Percentiles rank a stretch among this genome's conserved stretches.
phyloP scores from a whole-genome alignment of 2,329 filamentous ascomycete genomes.

The Corniculantispora saksenae region DNA sequence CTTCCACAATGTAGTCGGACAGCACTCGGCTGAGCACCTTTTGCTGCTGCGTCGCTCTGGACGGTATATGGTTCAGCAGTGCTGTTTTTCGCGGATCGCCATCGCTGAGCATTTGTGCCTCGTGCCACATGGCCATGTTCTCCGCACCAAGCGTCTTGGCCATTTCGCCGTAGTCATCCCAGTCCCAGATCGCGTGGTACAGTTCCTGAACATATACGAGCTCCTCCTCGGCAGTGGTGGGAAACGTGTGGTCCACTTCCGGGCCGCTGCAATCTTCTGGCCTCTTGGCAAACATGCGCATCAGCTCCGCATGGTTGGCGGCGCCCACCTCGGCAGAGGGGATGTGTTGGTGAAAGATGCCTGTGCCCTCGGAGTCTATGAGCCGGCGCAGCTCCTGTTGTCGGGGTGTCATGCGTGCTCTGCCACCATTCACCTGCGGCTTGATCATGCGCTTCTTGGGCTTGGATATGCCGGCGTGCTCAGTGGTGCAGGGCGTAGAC shows the following conservation, averaged over 20 bases:
- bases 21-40: constrained; percentile 25
- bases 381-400: background rate
- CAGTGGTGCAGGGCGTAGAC: background rate
- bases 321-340: background rate
- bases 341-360: constrained; percentile 2
- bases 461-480: background rate
- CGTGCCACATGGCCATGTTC: constrained; percentile 2
- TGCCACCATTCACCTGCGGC: background rate
- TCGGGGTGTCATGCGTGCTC: background rate
- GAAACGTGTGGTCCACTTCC: background rate
- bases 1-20: constrained; percentile 26
- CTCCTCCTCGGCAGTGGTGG: background rate
- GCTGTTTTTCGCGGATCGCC: background rate
- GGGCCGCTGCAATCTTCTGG: background rate
- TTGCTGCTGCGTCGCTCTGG: constrained; percentile 24
- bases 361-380: background rate
- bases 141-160: constrained; percentile 1
- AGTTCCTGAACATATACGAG: background rate
- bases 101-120: background rate
- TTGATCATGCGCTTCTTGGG: constrained; percentile 12
- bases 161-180: constrained; percentile 12
- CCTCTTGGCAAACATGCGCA: background rate
- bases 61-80: constrained; percentile 19
- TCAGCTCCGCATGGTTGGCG: background rate
- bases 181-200: constrained; percentile 13